Evolutionary conservation across 495 filamentous ascomycete species (phyloP).

Genomic region (Acidiella bohemica): DNA sequence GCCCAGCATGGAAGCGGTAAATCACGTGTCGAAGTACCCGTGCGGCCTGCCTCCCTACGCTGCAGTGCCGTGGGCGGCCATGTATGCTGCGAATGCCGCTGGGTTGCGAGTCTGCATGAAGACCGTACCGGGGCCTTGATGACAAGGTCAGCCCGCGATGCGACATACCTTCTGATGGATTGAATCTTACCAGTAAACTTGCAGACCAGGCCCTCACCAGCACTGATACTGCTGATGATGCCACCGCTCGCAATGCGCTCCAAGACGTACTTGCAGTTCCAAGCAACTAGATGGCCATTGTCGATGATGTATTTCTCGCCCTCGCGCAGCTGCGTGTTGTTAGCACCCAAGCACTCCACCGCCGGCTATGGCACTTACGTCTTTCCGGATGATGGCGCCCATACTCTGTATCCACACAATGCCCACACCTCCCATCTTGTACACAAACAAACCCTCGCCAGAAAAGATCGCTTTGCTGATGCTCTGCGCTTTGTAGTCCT

Average conservation of each 20-base stretch:
- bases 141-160: not conserved
- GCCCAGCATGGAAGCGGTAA: too few species aligned
- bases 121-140: conserved; percentile 64
- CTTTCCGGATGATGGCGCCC: conserved; percentile 89
- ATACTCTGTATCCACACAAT: conserved; percentile 83
- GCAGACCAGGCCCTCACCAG: conserved; percentile 81
- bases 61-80: conserved; percentile 33
- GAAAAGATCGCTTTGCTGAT: conserved; percentile 88
- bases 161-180: not conserved
- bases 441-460: conserved; percentile 85
- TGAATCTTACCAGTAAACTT: conserved; percentile 55
- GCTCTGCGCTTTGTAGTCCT: conserved; percentile 75
- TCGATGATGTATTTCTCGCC: conserved; percentile 84
- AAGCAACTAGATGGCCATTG: conserved; percentile 91
- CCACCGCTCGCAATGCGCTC: conserved; percentile 83
- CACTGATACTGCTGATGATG: conserved; percentile 63
- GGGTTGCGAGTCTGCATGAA: conserved; percentile 91
- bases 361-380: conserved; percentile 46
- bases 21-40: too few species aligned
- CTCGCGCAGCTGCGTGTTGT: conserved; percentile 43
- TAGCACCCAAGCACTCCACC: conserved; percentile 1
- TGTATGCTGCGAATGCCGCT: conserved; percentile 41
- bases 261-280: conserved; percentile 89
- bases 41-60: too few species aligned
- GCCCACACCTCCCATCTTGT: conserved; percentile 67